These are phyloP conservation scores for Cystobasidium slooffiae DNA, from an alignment of 1,284 basidiomycete species.

Conservation along the genomic window DNA sequence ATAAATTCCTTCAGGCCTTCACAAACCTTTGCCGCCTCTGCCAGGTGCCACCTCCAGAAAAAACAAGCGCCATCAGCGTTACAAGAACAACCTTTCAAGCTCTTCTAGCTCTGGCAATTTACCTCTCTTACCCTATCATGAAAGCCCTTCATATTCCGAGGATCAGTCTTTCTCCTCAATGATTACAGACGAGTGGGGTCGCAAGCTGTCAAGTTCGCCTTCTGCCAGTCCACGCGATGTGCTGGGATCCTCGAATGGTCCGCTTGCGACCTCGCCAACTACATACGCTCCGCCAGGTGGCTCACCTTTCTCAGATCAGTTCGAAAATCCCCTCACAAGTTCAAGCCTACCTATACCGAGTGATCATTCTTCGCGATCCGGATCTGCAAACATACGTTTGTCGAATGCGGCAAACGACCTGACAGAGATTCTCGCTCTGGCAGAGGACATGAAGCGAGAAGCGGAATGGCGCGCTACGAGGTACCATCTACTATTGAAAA, in stretches of 20 bases:
- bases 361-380: not conserved
- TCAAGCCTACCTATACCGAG: too few relatives aligned
- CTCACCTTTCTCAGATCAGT: not conserved
- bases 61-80: not conserved
- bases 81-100: constrained; percentile 21
- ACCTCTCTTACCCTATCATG: constrained; percentile 16
- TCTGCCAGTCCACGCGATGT: not conserved
- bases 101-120: constrained; percentile 21
- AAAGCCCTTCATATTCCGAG: not conserved
- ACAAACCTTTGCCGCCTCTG: constrained; percentile 27
- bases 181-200: constrained; percentile 26
- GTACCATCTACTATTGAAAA: constrained; percentile 48
- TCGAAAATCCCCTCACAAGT: too few relatives aligned
- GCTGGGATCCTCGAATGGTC: not conserved
- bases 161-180: constrained; percentile 22
- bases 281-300: not conserved
- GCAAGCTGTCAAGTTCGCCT: constrained; percentile 1
- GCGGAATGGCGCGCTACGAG: constrained; percentile 48
- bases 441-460: constrained; percentile 47
- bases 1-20: not conserved
- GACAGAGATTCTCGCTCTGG: constrained; percentile 33
- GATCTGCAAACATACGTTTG: too few relatives aligned
- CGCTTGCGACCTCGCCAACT: not conserved
- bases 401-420: not conserved
- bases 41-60: not conserved